Base-by-base conservation (phyloP, 257 asterid species). In the Solanum paucissectum region DNA sequence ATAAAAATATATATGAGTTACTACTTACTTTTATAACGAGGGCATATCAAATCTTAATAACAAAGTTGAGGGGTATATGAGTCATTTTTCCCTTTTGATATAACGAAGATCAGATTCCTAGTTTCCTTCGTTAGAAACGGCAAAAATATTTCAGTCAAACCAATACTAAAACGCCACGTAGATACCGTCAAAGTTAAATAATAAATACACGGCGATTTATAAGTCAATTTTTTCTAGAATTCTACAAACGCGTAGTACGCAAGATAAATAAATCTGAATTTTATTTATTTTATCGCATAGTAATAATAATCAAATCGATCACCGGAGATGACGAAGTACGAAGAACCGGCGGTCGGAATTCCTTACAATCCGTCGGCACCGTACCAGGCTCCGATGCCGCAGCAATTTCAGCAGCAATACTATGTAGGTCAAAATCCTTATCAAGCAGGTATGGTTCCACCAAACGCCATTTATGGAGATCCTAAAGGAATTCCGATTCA, bases 401-500 rank as follows among this genome's bases (percentile, higher is more conserved):
- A 88, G 83, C 89, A 64, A 82, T 62, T 86, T 11, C 94, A 93
- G 29, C 94, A 92, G 42, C 94, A 90, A 20, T 94, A 90, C 90
- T 91, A 93, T 89, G 94, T 89, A 3, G 93, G 87, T 9, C 90
- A 55, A n/a, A 93, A 95, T 88, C 96, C 98, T 27, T 76, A 95
- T 73, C 99, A 95, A 87, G 92, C 95, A 9, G 99, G 98, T 14
- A 66, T 76, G 33, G 88, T 95, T 81, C 99, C 98, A 25, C 93
- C 98, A 4, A 95, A 93, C 94, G 98, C 96, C 85, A 36, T 97
- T 62, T 82, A 92, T 23, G 98, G 98, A 7, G 98, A 97, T 85
- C 99, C 98, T 66, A 97, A 93, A 90, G 98, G 98, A 71, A 92
- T 95, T 4, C 99, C 99, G 25, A 87, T 97, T 85, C 96, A 92